These are phyloP conservation scores for Yamadazyma olivae DNA, from an alignment of 805 yeast species.

Conservation along the genomic window DNA sequence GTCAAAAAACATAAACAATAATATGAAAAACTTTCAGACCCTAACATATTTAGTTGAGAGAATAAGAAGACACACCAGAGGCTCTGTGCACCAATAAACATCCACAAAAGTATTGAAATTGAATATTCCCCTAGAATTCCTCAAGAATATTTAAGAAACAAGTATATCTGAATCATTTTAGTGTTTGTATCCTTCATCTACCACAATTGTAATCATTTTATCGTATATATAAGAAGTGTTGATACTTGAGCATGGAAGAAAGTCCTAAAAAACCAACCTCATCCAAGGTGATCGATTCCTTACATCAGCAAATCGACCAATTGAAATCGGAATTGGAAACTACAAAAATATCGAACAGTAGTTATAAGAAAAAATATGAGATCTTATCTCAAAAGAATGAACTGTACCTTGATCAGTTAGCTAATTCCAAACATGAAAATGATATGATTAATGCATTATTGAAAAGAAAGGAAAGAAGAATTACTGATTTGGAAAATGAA, in stretches of 20 bases:
- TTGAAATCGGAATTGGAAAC: slow-evolving; percentile 45
- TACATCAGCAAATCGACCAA: slow-evolving; percentile 44
- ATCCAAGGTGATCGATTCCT: slow-evolving; percentile 47
- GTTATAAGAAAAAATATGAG: slow-evolving; percentile 52
- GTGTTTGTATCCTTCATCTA: too few relatives aligned
- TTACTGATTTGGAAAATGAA: slow-evolving; percentile 62
- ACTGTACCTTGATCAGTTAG: slow-evolving; percentile 57
- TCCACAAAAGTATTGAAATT: too few relatives aligned
- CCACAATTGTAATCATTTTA: too few relatives aligned
- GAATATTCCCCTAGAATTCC: too few relatives aligned
- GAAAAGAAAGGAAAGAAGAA: slow-evolving; percentile 66
- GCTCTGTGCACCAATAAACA: too few relatives aligned
- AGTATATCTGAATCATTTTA: too few relatives aligned
- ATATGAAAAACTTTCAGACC: too few relatives aligned
- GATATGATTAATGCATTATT: slow-evolving; percentile 68
- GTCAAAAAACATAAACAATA: too few relatives aligned
- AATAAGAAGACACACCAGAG: too few relatives aligned
- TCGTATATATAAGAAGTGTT: too few relatives aligned
- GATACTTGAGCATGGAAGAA: slow-evolving; percentile 23
- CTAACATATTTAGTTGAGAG: too few relatives aligned
- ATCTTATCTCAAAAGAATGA: slow-evolving; percentile 48
- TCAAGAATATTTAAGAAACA: too few relatives aligned
- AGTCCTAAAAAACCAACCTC: slow-evolving; percentile 22
- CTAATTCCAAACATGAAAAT: slow-evolving; percentile 73
- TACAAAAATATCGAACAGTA: slow-evolving; percentile 38